Conservation (phyloP, 768 basidiomycete species). For the Auricularia auricula-judae region DNA sequence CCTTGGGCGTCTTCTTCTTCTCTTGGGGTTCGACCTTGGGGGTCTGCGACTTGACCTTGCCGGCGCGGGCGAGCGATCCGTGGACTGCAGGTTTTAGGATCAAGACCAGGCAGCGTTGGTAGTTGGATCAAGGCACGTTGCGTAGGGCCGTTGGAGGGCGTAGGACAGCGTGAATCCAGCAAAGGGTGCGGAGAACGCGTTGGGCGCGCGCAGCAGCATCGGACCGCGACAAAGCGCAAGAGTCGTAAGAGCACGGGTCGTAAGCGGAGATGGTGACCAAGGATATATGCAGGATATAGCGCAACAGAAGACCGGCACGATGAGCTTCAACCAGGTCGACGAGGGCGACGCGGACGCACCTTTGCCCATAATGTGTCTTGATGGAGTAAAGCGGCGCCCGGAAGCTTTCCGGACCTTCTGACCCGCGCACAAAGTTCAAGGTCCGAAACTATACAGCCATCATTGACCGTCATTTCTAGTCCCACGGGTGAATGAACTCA, state of each 20-base stretch:
- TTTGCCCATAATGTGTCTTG: not conserved
- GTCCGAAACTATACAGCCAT: not conserved
- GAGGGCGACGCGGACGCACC: not conserved
- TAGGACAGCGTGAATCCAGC: too few relatives aligned
- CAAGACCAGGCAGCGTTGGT: not conserved
- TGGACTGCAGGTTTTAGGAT: slow-evolving; percentile 49
- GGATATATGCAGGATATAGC: not conserved
- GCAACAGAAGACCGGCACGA: not conserved
- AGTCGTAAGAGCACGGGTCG: too few relatives aligned
- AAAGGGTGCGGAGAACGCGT: too few relatives aligned
- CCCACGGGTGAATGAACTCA: too few relatives aligned
- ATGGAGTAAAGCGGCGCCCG: not conserved
- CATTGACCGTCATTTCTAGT: too few relatives aligned
- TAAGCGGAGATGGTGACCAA: not conserved
- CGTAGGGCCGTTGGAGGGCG: too few relatives aligned
- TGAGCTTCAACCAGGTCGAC: not conserved
- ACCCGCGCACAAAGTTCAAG: not conserved
- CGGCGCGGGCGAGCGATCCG: slow-evolving; percentile 98
- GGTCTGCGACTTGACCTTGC: slow-evolving; percentile 97
- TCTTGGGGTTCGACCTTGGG: slow-evolving; percentile 98
- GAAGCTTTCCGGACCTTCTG: not conserved
- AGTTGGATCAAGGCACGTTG: too few relatives aligned
- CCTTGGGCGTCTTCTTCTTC: slow-evolving; percentile 97
- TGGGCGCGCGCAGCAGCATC: too few relatives aligned
- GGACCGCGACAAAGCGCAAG: too few relatives aligned